Percentiles rank a stretch among this genome's conserved stretches.
phyloP scores from a whole-genome alignment of 306 rosid genomes.

The Quercus alba region DNA sequence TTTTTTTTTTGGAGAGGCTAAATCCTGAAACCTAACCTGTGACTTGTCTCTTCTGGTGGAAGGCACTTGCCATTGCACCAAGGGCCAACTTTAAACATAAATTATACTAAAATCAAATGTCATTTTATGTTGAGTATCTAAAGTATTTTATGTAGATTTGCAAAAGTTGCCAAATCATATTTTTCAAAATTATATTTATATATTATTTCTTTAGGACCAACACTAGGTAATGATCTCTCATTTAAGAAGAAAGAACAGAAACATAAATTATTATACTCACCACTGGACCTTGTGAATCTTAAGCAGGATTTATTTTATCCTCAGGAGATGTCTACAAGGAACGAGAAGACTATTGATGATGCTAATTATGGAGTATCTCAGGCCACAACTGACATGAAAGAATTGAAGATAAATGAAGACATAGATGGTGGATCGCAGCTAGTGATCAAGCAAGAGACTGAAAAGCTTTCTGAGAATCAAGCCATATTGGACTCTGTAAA shows the following conservation, averaged over 20 bases:
- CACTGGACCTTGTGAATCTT: neutral
- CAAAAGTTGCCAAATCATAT: neutral
- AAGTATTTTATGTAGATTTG: too few species aligned
- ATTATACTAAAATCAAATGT: neutral
- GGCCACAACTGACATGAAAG: slow-evolving; percentile 17
- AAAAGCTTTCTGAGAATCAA: neutral
- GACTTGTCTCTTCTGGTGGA: too few species aligned
- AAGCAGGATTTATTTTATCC: slow-evolving; percentile 31
- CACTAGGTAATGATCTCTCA: neutral
- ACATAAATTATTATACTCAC: neutral
- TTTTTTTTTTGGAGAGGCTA: too few species aligned
- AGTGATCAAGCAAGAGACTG: slow-evolving; percentile 6
- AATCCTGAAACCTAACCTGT: too few species aligned
- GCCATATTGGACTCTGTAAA: slow-evolving; percentile 3
- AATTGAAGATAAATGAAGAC: slow-evolving; percentile 26
- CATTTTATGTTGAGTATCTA: neutral
- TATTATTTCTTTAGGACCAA: neutral
- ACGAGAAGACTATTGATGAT: slow-evolving; percentile 10
- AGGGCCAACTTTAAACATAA: neutral
- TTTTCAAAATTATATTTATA: neutral
- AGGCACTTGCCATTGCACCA: too few species aligned
- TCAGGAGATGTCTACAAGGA: slow-evolving; percentile 21
- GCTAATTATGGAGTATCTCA: slow-evolving; percentile 2
- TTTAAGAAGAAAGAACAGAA: neutral
- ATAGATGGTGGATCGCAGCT: slow-evolving; percentile 13